These are phyloP conservation scores for Lasiosphaeria ovina DNA, from an alignment of 495 filamentous ascomycete genomes.

Conservation along the genomic window DNA sequence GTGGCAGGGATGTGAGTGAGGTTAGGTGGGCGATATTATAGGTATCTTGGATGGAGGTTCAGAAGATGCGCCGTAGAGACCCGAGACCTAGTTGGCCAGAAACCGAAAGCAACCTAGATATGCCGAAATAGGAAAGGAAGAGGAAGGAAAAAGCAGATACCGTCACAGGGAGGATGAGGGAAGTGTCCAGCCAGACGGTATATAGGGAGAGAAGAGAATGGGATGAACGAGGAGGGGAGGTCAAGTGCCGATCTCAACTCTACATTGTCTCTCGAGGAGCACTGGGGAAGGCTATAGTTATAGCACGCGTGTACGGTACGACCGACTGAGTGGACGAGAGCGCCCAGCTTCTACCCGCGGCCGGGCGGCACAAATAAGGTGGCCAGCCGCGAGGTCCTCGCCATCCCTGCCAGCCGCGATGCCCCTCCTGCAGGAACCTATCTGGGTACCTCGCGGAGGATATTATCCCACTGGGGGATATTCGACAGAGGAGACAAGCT, in stretches of 20 bases:
- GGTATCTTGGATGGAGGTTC: conserved; percentile 13
- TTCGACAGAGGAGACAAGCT: not conserved
- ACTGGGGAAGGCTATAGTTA: conserved; percentile 19
- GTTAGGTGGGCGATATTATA: conserved; percentile 6
- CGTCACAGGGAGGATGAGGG: conserved; percentile 12
- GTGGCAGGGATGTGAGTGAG: conserved; percentile 20
- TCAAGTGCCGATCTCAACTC: not conserved
- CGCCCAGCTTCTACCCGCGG: conserved; percentile 6
- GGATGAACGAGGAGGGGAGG: conserved; percentile 9
- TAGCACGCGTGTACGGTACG: conserved; percentile 3
- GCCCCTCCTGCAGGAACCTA: not conserved
- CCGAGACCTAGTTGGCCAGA: not conserved
- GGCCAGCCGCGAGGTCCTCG: conserved; percentile 10
- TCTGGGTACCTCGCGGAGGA: not conserved
- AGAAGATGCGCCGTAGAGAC: not conserved
- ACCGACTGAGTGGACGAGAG: conserved; percentile 7
- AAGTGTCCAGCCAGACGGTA: conserved; percentile 15
- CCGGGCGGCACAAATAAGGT: conserved; percentile 5
- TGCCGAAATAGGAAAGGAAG: conserved; percentile 24
- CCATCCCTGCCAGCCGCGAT: not conserved
- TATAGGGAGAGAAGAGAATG: conserved; percentile 15
- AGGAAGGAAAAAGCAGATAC: conserved; percentile 33
- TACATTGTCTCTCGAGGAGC: conserved; percentile 5
- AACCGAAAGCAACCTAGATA: not conserved
- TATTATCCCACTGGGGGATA: not conserved